Evolutionary conservation across 73 alveolate genomes (phyloP).

Genomic region (Paramecium biaurelia): DNA sequence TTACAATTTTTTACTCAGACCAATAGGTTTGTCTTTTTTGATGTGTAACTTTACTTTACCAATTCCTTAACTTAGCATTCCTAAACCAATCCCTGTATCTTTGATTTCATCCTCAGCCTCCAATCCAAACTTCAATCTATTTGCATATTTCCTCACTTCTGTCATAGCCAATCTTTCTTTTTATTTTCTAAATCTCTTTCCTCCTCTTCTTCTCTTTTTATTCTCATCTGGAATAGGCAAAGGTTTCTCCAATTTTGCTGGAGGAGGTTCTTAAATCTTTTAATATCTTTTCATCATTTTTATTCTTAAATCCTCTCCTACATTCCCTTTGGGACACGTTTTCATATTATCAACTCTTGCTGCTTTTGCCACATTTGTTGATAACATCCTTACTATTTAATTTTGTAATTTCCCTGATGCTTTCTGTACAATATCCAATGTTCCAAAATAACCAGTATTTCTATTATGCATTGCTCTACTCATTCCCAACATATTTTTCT

Average conservation of each 20-base stretch:
- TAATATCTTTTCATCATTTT: constrained; percentile 80
- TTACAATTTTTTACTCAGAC: constrained; percentile 29
- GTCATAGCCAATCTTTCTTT: constrained; percentile 86
- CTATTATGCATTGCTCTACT: constrained; percentile 79
- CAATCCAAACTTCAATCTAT: constrained; percentile 89
- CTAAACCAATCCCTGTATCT: constrained; percentile 93
- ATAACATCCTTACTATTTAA: constrained; percentile 91
- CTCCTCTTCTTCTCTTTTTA: constrained; percentile 93
- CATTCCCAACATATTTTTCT: constrained; percentile 82
- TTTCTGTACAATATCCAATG: constrained; percentile 78
- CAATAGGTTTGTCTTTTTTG: neutral
- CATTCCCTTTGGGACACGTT: constrained; percentile 73
- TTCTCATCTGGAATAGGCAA: constrained; percentile 96
- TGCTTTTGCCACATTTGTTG: constrained; percentile 93
- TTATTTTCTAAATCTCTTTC: constrained; percentile 83
- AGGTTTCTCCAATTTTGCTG: constrained; percentile 82
- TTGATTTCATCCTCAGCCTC: constrained; percentile 92
- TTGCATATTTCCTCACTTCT: constrained; percentile 80
- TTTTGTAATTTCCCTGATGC: constrained; percentile 79
- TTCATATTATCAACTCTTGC: constrained; percentile 90
- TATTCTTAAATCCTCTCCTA: constrained; percentile 82
- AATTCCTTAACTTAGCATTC: constrained; percentile 75
- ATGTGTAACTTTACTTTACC: constrained; percentile 35
- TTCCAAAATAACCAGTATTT: constrained; percentile 87
- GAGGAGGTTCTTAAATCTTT: constrained; percentile 82